Evolutionary conservation across 2,329 filamentous ascomycete genomes (phyloP), one percentile per base, ranked within the genome.

Genomic region (Xylaria sp.): DNA sequence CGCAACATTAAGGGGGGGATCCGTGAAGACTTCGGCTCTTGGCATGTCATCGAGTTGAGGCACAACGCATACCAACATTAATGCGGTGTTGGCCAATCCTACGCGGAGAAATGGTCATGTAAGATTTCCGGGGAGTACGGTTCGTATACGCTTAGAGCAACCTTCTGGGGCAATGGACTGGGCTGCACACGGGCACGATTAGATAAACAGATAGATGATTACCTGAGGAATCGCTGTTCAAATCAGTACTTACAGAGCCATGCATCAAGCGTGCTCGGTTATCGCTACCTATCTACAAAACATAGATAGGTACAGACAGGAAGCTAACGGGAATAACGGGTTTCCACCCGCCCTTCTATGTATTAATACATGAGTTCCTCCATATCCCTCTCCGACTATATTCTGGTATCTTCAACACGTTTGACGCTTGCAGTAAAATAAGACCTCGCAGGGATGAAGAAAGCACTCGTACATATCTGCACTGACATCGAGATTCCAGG

Each of bases 201-300:
- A 47, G 12, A n/a, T 17, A 54, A n/a, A 32, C 3, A 47, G 7
- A 14, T 19, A 48, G n/a, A 21, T 53, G 3, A 54, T n/a, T 45
- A 45, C n/a, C 14, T n/a, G 3, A n/a, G 12, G 21, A 7, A 36
- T 30, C 9, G 51, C 39, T 56, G 42, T 53, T 51, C 45, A 53
- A 55, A 21, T 24, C 7, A 50, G 21, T 50, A 24, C 9, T 50
- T 50, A 56, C 56, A 12, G 69, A 62, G 57, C 27, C 30, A 59
- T 60, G 54, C 65, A 61, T 67, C 62, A 69, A 66, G 66, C 55
- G 21, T 32, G 45, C 55, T 63, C 64, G 51, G 58, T 48, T 56
- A 69, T 71, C 39, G 67, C 55, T 68, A 68, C 65, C 62, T 73
- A 67, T n/a, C n/a, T n/a, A n/a, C n/a, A n/a, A n/a, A n/a, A n/a